A percentile compares a stretch with the other conserved stretches of the same genome.
Evolutionary conservation across 768 basidiomycete genomes (phyloP).

Genomic region (Russula earlei): DNA sequence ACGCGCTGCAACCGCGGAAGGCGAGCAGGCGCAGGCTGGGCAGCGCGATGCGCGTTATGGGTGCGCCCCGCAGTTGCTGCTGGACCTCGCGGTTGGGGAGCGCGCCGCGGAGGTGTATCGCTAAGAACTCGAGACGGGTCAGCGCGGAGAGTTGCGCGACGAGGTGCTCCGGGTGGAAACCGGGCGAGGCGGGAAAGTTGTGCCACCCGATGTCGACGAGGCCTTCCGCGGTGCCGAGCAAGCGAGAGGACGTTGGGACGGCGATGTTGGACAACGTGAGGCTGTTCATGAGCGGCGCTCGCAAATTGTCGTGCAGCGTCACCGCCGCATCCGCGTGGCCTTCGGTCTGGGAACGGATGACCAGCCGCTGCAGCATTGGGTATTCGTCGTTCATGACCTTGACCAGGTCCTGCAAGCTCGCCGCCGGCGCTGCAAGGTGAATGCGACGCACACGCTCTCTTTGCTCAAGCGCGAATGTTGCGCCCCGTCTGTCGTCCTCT

Average conservation of each 20-base stretch:
- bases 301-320: neutral
- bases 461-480: neutral
- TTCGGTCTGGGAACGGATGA: neutral
- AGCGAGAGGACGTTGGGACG: neutral
- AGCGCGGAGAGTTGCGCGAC: neutral
- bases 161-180: neutral
- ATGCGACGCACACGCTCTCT: slow-evolving; percentile 3
- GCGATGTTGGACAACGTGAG: slow-evolving; percentile 1
- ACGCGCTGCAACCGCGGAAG: too few species aligned
- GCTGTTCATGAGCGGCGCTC: neutral
- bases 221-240: neutral
- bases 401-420: slow-evolving; percentile 1
- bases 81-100: too few species aligned
- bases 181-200: neutral
- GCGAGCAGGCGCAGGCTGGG: too few species aligned
- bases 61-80: too few species aligned
- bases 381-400: neutral
- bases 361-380: neutral
- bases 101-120: too few species aligned
- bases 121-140: neutral
- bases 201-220: neutral
- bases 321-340: too few species aligned
- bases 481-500: neutral
- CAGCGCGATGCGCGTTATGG: too few species aligned
- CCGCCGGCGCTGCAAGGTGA: neutral